phyloP scores from a whole-genome alignment of 495 filamentous ascomycete species.

The Friedmanniomyces simplex region DNA sequence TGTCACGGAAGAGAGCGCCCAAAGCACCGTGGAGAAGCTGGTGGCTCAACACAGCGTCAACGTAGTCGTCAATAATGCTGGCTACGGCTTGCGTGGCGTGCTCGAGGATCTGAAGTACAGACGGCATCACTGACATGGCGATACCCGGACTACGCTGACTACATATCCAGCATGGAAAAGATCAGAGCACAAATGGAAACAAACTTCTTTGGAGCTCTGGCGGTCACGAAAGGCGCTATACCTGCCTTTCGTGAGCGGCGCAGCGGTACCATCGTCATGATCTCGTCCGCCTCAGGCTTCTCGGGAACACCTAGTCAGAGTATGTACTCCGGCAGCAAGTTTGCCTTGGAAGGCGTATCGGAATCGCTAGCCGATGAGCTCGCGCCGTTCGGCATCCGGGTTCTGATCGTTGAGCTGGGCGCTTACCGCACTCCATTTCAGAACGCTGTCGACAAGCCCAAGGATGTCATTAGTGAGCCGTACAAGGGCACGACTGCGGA shows the following conservation, averaged over 20 bases:
- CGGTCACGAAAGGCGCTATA: slow-evolving; percentile 20
- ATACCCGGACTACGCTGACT: not conserved
- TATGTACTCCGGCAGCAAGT: slow-evolving; percentile 23
- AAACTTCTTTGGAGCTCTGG: slow-evolving; percentile 25
- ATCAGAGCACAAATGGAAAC: slow-evolving; percentile 23
- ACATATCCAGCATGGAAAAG: slow-evolving; percentile 11
- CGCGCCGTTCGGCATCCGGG: slow-evolving; percentile 15
- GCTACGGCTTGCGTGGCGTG: slow-evolving; percentile 19
- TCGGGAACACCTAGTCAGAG: slow-evolving; percentile 8
- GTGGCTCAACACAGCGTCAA: slow-evolving; percentile 7
- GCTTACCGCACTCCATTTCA: slow-evolving; percentile 14
- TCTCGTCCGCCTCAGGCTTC: slow-evolving; percentile 20
- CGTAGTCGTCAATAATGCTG: slow-evolving; percentile 17
- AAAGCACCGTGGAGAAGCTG: not conserved
- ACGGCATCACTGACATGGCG: not conserved
- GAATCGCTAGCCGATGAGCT: slow-evolving; percentile 16
- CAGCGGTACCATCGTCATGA: slow-evolving; percentile 21
- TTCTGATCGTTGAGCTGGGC: slow-evolving; percentile 12
- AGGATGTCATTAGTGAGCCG: slow-evolving; percentile 4
- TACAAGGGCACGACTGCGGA: slow-evolving; percentile 13
- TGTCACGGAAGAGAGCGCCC: slow-evolving; percentile 7
- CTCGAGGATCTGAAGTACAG: slow-evolving; percentile 21
- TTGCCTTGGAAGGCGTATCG: slow-evolving; percentile 23
- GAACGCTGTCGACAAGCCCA: slow-evolving; percentile 9
- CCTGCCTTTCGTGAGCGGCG: slow-evolving; percentile 21